phyloP scores from a whole-genome alignment of 257 asterid genomes.

The Solanum medicagineum region DNA sequence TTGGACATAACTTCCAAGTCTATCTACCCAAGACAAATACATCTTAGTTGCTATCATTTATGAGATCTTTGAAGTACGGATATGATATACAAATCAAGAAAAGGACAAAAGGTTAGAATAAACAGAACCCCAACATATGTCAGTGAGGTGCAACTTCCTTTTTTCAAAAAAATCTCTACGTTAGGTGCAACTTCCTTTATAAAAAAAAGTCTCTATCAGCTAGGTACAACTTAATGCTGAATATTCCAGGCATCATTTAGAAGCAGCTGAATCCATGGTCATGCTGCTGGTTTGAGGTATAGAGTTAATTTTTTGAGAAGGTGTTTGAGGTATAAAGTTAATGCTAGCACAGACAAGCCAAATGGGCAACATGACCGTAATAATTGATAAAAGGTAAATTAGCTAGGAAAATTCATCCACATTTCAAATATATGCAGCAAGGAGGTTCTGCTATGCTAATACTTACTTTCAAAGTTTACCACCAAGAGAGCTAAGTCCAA shows the following conservation, averaged over 20 bases:
- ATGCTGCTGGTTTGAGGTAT: not conserved
- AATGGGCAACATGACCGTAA: not conserved
- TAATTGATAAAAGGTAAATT: not conserved
- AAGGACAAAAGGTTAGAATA: not conserved
- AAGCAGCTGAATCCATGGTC: not conserved
- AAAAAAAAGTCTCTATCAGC: not conserved
- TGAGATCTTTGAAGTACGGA: not conserved
- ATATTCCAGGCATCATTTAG: not conserved
- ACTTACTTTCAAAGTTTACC: not conserved
- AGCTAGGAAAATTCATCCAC: not conserved
- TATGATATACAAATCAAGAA: not conserved
- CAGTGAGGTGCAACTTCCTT: not conserved
- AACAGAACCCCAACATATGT: not conserved
- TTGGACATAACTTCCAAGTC: not conserved
- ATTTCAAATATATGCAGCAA: not conserved
- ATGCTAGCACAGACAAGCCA: not conserved
- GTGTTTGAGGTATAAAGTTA: not conserved
- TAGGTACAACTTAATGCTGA: not conserved
- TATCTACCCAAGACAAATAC: not conserved
- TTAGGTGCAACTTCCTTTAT: not conserved
- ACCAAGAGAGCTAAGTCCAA: not conserved
- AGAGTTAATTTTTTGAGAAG: not conserved
- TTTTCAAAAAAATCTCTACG: not conserved
- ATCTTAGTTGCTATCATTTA: not conserved
- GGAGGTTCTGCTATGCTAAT: not conserved